Base-by-base conservation (phyloP, 164 flowering plant genomes). In the Annona squamosa region DNA sequence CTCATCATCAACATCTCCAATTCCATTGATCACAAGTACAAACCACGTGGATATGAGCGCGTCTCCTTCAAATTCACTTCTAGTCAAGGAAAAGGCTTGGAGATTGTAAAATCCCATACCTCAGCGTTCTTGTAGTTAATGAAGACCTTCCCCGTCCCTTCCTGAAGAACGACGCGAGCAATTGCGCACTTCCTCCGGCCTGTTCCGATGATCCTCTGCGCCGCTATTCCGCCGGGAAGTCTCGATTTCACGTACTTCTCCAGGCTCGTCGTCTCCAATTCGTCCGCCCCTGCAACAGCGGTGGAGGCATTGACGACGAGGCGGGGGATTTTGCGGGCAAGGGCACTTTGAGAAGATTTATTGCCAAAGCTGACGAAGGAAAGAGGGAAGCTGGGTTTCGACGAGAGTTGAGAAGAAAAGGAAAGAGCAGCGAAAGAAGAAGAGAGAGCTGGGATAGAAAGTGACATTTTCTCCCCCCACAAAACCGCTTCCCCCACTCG, bases 171-270 rank as follows among this genome's bases (percentile, higher is more conserved):
- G 6, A 94, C 99, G 2, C 99, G 86, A 76, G 99, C 99, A 71
- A 89, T 88, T 67, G 99, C 96, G 63, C 86, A 84, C 76, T 94
- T 94, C 66, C 99, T 74, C 46, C 98, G 85, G 3, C 99, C 98
- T 0, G 99, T 94, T 61, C 98, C 98, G 68, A 82, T 70, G 7
- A 90, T 70, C 7, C 82, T 81, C 77, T 94, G 99, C 2, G 99
- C 98, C 0, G 98, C 97, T 62, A 94, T 90, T 0, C 98, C 99
- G 12, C 98, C 99, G 0, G 97, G 94, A 68, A 94, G 97, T 72
- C 91, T 79, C n/a, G 93, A 80, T 72, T 92, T 92, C 56, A 92
- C 98, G 67, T 81, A 85, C 65, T 87, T 86, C 77, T 81, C 81
- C 7, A 94, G 76, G 81, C 84, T 81, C 4, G 63, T 66, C 2